Base-by-base conservation (phyloP, 2,329 filamentous ascomycete genomes). In the Nigrograna mackinnonii region DNA sequence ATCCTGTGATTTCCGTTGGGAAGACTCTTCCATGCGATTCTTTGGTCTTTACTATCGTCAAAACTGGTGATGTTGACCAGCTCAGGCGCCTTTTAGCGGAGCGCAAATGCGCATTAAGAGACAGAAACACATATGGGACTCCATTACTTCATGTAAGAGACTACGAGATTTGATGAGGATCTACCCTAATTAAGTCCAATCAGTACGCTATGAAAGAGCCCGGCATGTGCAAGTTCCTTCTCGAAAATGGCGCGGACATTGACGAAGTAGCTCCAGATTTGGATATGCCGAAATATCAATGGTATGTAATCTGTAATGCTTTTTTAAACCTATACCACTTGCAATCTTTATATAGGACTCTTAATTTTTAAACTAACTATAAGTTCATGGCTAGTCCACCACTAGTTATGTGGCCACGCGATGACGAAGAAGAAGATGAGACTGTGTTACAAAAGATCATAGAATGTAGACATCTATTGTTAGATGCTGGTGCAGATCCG, bases 171-270 rank as follows among this genome's bases (percentile, higher is more conserved):
- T 12, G 26, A n/a, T n/a, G n/a, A 5, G 22, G 12, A 11, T 20
- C 21, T 16, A 3, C 22, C n/a, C 33, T 33, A 31, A 39, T 18
- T 24, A 9, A 16, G 2, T 6, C 19, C 11, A 2, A 21, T 22
- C 37, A 46, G 44, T 43, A 46, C 30, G 39, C 44, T 18, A 36
- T 46, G 44, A 2, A 18, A 7, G 35, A 46, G 13, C 44, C 44
- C 4, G 19, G 6, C 9, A 43, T 46, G 44, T 46, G 44, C 35
- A 43, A 24, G 19, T 46, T 46, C 22, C 36, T 46, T 13, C 18
- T 43, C 28, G 44, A 46, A 14, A 38, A 46, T 22, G 44, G 44
- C 19, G 44, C 44, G 22, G 44, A 46, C 26, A 18, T 46, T 31
- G 44, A 46, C 37, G 44, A 46, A 3, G 14, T 11, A 28, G 24